Conservation (phyloP, 176 grass and related monocot genomes). For the Coix lacrymajobi region DNA sequence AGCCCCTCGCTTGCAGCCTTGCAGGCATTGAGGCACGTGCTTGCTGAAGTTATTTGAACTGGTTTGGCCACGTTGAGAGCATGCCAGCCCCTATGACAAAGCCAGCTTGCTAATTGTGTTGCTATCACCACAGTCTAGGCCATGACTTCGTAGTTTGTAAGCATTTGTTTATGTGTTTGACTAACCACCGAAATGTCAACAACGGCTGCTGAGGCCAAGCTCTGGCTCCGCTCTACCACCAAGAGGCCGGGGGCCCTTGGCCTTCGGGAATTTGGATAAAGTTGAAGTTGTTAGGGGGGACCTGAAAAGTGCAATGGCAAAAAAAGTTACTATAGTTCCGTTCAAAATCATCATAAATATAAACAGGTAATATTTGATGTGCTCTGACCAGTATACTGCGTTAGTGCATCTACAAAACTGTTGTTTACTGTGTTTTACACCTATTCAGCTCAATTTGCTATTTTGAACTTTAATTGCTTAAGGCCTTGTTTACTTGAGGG, state of each 20-base stretch:
- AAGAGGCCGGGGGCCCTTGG: not conserved
- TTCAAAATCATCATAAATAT: not conserved
- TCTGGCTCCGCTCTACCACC: not conserved
- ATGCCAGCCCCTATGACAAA: not conserved
- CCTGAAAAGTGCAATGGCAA: not conserved
- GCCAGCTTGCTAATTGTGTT: not conserved
- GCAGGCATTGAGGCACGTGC: not conserved
- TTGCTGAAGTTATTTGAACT: not conserved
- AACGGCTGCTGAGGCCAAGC: not conserved
- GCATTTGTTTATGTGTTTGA: not conserved
- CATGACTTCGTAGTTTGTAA: not conserved
- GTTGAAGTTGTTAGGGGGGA: not conserved
- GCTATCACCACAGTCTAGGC: not conserved
- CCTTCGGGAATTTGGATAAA: not conserved
- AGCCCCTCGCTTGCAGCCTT: not conserved
- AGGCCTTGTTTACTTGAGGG: too few species aligned
- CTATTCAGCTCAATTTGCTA: not conserved
- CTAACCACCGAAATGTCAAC: not conserved
- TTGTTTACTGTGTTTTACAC: not conserved
- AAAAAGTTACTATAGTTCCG: not conserved
- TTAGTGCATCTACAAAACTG: not conserved
- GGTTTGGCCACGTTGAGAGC: constrained; percentile 4
- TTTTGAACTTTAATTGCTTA: too few species aligned
- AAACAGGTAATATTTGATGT: not conserved
- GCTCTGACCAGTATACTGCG: not conserved